phyloP scores from a whole-genome alignment of 495 filamentous ascomycete genomes.

The Podospora bellae-mahoneyi region DNA sequence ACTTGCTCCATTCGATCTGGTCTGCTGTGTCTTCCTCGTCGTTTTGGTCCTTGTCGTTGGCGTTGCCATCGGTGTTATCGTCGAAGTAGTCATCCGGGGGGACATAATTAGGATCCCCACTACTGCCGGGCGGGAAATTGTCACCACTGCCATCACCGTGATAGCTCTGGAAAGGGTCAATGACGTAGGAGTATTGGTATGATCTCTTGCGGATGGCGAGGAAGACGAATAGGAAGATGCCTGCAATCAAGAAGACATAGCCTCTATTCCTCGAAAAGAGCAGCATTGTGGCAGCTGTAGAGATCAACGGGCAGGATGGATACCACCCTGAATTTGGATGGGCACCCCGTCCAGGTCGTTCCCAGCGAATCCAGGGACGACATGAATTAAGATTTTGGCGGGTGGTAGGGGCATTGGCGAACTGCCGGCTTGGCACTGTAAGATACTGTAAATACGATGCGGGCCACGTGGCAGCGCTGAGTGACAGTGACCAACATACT shows the following conservation, averaged over 20 bases:
- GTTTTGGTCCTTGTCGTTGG: background rate
- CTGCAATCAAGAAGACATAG: conserved; percentile 4
- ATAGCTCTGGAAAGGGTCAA: background rate
- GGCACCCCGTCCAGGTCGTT: background rate
- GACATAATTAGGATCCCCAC: background rate
- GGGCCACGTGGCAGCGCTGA: background rate
- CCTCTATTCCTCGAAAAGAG: conserved; percentile 9
- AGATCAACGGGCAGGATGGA: background rate
- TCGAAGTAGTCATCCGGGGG: too few species aligned
- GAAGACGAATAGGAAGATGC: conserved; percentile 6
- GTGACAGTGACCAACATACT: background rate
- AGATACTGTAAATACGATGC: background rate
- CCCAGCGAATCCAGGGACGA: background rate
- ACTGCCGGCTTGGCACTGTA: background rate
- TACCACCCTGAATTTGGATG: background rate
- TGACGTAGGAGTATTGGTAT: background rate
- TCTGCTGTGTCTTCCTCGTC: background rate
- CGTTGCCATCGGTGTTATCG: background rate
- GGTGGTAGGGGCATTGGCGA: background rate
- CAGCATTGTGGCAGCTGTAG: background rate
- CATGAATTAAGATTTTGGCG: background rate
- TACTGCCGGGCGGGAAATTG: background rate
- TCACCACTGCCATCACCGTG: background rate
- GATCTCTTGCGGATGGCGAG: conserved; percentile 3
- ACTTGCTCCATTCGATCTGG: conserved; percentile 15